Base-by-base conservation (phyloP, 225 moss, liverwort and hornwort genomes). In the Takakia lepidozioides region DNA sequence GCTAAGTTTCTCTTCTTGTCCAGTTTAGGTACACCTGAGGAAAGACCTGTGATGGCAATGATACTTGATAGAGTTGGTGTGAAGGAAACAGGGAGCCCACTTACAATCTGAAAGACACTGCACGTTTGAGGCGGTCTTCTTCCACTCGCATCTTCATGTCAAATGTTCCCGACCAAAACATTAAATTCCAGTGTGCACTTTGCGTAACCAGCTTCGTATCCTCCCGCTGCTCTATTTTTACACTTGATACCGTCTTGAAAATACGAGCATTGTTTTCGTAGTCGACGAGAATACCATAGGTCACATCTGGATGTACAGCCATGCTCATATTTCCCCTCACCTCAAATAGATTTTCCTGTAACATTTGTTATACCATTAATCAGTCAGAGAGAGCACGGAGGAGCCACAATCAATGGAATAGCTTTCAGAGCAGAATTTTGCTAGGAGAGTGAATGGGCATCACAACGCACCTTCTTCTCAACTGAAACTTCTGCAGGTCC, bases 151-250 rank as follows among this genome's bases (percentile, higher is more conserved):
- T 69, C 50, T 81, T 64, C 27, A 92, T 66, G 27, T 78, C 62
- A 35, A 84, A 92, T 2, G 70, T 64, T 57, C 91, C 91, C 24
- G 81, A 78, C 81, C 71, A 82, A 51, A 87, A 78, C 50, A 92
- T 49, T n/a, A 92, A 78, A 19, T 81, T 92, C 91, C 91, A 92
- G 27, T 72, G 83, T 21, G 87, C 73, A 36, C 69, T 61, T 32
- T 92, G 91, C 19, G 78, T 87, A 35, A 92, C 87, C 29, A 92
- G 15, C 55, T 84, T 92, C 48, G 59, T 64, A 55, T 73, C 53
- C 24, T 72, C 84, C 48, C 56, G 74, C 13, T 74, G 67, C 44
- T 84, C 84, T 45, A 92, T 78, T 56, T 87, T 81, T 23, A 92
- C 91, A 55, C 66, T 78, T 10, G 84, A 84, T 34, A 92, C 71